Conservation (phyloP, 2,329 filamentous ascomycete species). For the Didymosphaeria variabile region DNA sequence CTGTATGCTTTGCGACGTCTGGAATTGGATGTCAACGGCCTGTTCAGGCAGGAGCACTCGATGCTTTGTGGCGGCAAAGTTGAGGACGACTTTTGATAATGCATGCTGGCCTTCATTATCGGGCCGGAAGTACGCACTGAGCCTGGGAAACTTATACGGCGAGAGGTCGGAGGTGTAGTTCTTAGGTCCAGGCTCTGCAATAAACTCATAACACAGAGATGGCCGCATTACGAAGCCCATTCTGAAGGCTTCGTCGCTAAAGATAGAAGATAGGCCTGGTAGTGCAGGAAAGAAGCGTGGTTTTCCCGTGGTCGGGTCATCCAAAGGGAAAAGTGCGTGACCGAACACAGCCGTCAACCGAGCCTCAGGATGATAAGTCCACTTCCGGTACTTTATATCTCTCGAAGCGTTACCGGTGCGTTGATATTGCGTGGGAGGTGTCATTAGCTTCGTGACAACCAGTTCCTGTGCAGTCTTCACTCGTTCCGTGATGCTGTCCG, state of each 20-base stretch:
- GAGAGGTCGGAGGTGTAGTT: conserved; percentile 18
- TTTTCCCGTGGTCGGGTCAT: conserved; percentile 13
- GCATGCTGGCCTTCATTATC: conserved; percentile 18
- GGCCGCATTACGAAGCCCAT: conserved; percentile 22
- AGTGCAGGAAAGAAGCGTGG: conserved; percentile 28
- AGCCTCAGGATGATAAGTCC: conserved; percentile 26
- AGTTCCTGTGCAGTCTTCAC: conserved; percentile 6
- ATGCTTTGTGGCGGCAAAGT: conserved; percentile 32
- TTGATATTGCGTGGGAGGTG: not conserved
- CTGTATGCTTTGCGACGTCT: conserved; percentile 24
- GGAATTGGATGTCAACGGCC: conserved; percentile 41
- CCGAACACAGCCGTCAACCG: conserved; percentile 34
- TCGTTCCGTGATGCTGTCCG: conserved; percentile 8
- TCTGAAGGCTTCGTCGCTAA: conserved; percentile 27
- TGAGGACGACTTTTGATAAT: conserved; percentile 33
- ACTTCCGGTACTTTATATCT: conserved; percentile 12
- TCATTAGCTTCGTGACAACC: not conserved
- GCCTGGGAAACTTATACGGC: conserved; percentile 30
- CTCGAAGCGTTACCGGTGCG: not conserved
- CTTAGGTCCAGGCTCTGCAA: conserved; percentile 29
- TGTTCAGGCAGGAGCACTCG: conserved; percentile 44
- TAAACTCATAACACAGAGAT: conserved; percentile 35
- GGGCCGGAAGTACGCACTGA: conserved; percentile 33
- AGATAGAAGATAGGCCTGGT: conserved; percentile 34
- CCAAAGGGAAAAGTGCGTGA: conserved; percentile 34